These are phyloP conservation scores for Trichoderma reesei DNA, from an alignment of 495 filamentous ascomycete species.

Conservation along the genomic window DNA sequence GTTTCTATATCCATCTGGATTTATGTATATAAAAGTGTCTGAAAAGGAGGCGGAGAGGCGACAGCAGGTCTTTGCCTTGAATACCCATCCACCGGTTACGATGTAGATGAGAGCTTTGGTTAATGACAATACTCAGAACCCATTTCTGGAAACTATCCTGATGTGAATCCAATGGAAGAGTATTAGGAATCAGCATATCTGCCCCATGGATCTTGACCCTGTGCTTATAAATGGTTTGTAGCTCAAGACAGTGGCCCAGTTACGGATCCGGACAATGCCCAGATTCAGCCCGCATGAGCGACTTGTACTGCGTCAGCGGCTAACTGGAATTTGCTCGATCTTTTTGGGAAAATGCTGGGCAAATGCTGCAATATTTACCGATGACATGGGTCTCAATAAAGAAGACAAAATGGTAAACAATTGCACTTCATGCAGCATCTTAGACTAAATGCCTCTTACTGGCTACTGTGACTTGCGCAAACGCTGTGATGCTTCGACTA, in stretches of 20 bases:
- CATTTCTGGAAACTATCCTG: neutral
- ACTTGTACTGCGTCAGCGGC: neutral
- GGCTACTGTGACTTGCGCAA: too few relatives aligned
- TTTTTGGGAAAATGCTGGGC: neutral
- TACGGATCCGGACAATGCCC: neutral
- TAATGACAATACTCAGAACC: neutral
- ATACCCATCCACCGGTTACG: neutral
- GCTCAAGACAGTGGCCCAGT: neutral
- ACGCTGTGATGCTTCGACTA: too few relatives aligned
- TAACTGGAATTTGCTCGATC: neutral
- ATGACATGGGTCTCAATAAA: too few relatives aligned
- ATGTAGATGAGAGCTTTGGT: neutral
- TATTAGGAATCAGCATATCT: too few relatives aligned
- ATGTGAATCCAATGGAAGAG: neutral
- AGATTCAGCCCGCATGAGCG: neutral
- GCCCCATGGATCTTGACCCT: too few relatives aligned
- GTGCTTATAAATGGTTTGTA: neutral
- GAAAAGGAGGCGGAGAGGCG: too few relatives aligned
- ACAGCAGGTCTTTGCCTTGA: too few relatives aligned
- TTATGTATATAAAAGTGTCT: slow-evolving; percentile 6
- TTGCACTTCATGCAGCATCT: too few relatives aligned
- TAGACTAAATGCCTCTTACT: too few relatives aligned
- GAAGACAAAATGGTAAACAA: too few relatives aligned
- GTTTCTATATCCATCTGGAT: neutral
- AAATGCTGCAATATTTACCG: neutral